A percentile compares a stretch with the other conserved stretches of the same genome.
These are phyloP conservation scores for Penicillium olsonii DNA, from an alignment of 2,329 filamentous ascomycete species.

Conservation along the genomic window DNA sequence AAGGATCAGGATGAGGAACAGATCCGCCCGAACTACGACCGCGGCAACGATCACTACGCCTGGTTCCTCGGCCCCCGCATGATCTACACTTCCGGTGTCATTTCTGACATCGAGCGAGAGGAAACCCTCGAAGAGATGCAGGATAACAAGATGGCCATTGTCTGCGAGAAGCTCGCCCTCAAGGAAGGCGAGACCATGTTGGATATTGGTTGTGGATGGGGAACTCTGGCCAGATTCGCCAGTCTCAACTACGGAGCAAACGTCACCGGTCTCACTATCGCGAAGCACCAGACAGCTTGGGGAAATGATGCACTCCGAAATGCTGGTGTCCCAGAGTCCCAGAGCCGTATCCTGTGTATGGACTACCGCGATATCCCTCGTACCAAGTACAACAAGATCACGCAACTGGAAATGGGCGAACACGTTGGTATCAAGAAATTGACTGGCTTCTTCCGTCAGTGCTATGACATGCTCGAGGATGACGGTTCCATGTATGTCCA, in stretches of 20 bases:
- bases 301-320: slow-evolving; percentile 79
- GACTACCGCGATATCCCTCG: slow-evolving; percentile 89
- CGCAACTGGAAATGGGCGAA: slow-evolving; percentile 90
- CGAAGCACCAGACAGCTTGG: slow-evolving; percentile 87
- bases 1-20: slow-evolving; percentile 35
- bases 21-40: slow-evolving; percentile 35
- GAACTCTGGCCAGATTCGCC: slow-evolving; percentile 82
- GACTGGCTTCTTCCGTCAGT: slow-evolving; percentile 71
- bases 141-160: slow-evolving; percentile 86
- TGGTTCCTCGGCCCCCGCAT: slow-evolving; percentile 40
- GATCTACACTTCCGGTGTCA: slow-evolving; percentile 37
- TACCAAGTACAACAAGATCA: slow-evolving; percentile 81
- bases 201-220: slow-evolving; percentile 91
- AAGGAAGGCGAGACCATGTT: slow-evolving; percentile 75
- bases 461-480: slow-evolving; percentile 86
- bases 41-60: slow-evolving; percentile 35
- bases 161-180: slow-evolving; percentile 85
- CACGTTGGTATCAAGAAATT: slow-evolving; percentile 88
- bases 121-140: slow-evolving; percentile 48
- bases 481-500: slow-evolving; percentile 88
- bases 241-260: slow-evolving; percentile 77
- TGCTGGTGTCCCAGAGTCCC: slow-evolving; percentile 72
- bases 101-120: slow-evolving; percentile 29
- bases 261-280: slow-evolving; percentile 74
- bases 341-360: slow-evolving; percentile 85